These are phyloP conservation scores for Podila verticillata DNA, from an alignment of 192 early-diverging fungal genomes.

Conservation along the genomic window DNA sequence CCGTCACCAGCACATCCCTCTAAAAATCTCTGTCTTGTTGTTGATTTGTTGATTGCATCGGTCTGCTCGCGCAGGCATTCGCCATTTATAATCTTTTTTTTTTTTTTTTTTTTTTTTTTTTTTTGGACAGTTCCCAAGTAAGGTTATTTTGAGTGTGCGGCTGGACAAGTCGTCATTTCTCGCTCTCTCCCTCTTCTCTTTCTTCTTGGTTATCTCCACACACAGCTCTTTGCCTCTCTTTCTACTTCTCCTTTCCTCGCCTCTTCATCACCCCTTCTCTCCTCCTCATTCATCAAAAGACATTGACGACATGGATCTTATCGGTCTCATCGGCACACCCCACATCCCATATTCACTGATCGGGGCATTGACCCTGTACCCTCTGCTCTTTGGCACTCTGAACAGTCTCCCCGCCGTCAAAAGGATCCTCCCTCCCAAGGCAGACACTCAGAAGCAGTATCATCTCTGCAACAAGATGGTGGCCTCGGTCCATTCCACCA, in stretches of 20 bases:
- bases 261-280: background rate
- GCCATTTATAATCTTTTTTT: too few relatives aligned
- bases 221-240: background rate
- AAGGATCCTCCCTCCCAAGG: slow-evolving; percentile 33
- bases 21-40: background rate
- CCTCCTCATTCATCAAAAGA: background rate
- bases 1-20: too few relatives aligned
- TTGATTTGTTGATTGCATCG: too few relatives aligned
- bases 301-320: slow-evolving; percentile 27
- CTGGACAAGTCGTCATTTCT: background rate
- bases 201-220: too few relatives aligned
- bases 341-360: slow-evolving; percentile 38
- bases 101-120: too few relatives aligned
- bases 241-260: slow-evolving; percentile 13
- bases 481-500: slow-evolving; percentile 48
- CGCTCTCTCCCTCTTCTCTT: too few relatives aligned
- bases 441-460: slow-evolving; percentile 44
- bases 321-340: slow-evolving; percentile 24
- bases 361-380: slow-evolving; percentile 40
- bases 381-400: slow-evolving; percentile 27
- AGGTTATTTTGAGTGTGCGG: background rate
- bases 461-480: slow-evolving; percentile 53
- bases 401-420: slow-evolving; percentile 26
- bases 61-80: too few relatives aligned
- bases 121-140: too few relatives aligned